Evolutionary conservation across 257 asterid genomes (phyloP).

Genomic region (Petunia axillaris): DNA sequence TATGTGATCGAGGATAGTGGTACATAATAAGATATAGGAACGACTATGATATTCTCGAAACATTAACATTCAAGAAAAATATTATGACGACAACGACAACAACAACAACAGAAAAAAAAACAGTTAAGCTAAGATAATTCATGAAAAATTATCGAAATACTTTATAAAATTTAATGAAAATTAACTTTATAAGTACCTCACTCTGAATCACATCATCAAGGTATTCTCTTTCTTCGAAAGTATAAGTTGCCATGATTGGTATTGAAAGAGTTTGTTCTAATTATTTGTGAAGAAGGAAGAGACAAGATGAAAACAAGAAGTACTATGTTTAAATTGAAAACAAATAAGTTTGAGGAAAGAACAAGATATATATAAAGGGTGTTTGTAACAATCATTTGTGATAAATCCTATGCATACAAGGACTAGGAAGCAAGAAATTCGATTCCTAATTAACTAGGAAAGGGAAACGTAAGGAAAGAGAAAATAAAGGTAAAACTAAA

Average conservation of each 20-base stretch:
- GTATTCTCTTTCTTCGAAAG: background rate
- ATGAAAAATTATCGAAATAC: no score
- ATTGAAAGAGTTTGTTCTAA: background rate
- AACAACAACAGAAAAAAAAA: background rate
- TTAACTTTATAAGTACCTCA: background rate
- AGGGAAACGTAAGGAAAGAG: no score
- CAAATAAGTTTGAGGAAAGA: background rate
- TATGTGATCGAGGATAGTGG: background rate
- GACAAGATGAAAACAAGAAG: background rate
- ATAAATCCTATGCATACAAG: background rate
- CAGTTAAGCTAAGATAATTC: no score
- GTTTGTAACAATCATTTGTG: background rate
- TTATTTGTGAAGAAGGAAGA: slow-evolving; percentile 2
- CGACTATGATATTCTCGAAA: background rate
- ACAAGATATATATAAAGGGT: background rate
- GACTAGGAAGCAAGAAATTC: background rate
- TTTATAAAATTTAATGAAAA: background rate
- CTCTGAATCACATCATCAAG: slow-evolving; percentile 20
- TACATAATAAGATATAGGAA: no score
- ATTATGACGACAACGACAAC: background rate
- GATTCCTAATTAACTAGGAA: background rate
- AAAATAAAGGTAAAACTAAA: no score
- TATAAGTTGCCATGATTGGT: background rate
- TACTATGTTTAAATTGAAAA: background rate
- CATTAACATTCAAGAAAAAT: background rate